Evolutionary conservation across 192 early-diverging fungal genomes (phyloP), one percentile per base, ranked within the genome.

Genomic region (Martensiomyces pterosporus): DNA sequence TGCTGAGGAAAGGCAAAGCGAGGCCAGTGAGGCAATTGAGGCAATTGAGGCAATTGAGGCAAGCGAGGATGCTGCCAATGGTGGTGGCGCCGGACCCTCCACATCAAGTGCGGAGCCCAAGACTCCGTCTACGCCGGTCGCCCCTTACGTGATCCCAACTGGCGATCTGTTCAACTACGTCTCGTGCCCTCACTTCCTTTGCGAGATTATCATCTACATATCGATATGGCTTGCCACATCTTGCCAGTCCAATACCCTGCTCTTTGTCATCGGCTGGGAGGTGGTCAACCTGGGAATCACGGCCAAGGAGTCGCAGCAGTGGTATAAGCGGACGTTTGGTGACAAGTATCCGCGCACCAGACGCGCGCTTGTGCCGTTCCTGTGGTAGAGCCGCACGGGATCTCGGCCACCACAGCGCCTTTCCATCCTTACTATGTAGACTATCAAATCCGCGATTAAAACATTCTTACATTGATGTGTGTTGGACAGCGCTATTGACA

Each of bases 131-230:
- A n/a, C n/a, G n/a, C 36, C n/a, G 35, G n/a, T 33, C 35, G 49
- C 9, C 12, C 21, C 26, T 6, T 89, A 89, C 50, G 62, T 52
- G 34, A 67, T 89, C 16, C 85, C 87, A 1, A 60, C 56, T 32
- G 85, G 85, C 23, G 83, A 85, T 47, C 76, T 83, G 80, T 89
- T 86, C 52, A 51, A 77, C 35, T 67, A 65, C 25, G 55, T 85
- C 3, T 77, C 80, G 9, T 66, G 75, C 2, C 84, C 87, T 22
- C 87, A 89, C 63, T 89, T 83, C 45, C 70, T 83, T 14, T 79
- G 80, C 43, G 87, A 89, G 55, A 84, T 89, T 39, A 42, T 89
- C 3, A 63, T 89, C 15, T 89, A 89, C 50, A 7, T 78, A 22
- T 75, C 76, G 2, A 49, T 85, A 13, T 75, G 73, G 24, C 53